Evolutionary conservation across 148 eudicot genomes (phyloP).

Genomic region (Spergularia bocconei): DNA sequence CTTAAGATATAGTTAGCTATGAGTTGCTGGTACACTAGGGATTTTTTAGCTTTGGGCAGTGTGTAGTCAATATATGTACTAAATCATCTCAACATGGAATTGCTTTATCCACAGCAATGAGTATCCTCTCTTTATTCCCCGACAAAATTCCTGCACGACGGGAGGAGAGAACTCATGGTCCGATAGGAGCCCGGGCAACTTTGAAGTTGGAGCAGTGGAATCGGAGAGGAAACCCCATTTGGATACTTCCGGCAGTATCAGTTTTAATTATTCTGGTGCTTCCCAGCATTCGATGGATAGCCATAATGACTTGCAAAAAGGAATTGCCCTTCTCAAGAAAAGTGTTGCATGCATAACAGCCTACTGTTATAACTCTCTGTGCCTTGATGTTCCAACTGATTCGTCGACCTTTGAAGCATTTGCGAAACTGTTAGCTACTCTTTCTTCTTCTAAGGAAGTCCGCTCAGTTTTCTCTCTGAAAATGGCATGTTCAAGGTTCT

Average conservation of each 20-base stretch:
- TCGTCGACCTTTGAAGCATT: slow-evolving; percentile 95
- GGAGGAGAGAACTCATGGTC: slow-evolving; percentile 93
- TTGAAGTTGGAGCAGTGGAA: slow-evolving; percentile 74
- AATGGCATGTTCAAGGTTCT: slow-evolving; percentile 76
- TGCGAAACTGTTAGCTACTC: slow-evolving; percentile 78
- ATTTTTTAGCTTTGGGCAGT: not conserved
- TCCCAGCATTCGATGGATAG: slow-evolving; percentile 80
- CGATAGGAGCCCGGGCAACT: slow-evolving; percentile 80
- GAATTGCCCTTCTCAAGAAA: slow-evolving; percentile 94
- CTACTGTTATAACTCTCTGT: slow-evolving; percentile 80
- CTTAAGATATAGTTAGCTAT: not conserved
- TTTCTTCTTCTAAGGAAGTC: slow-evolving; percentile 94
- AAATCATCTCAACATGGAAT: slow-evolving; percentile 13
- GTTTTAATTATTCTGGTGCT: slow-evolving; percentile 77
- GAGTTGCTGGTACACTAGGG: not conserved
- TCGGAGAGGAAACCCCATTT: slow-evolving; percentile 64
- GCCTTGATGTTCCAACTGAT: slow-evolving; percentile 76
- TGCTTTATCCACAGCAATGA: slow-evolving; percentile 64
- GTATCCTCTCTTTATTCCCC: slow-evolving; percentile 90
- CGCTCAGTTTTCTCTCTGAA: slow-evolving; percentile 68
- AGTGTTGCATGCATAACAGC: slow-evolving; percentile 96
- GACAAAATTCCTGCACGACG: slow-evolving; percentile 72
- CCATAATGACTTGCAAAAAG: slow-evolving; percentile 93
- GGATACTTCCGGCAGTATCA: slow-evolving; percentile 68
- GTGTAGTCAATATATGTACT: not conserved